Percentiles rank a stretch among this genome's conserved stretches.
These are phyloP conservation scores for Tolypocladium cylindrosporum DNA, from an alignment of 2,329 filamentous ascomycete genomes.

Conservation along the genomic window DNA sequence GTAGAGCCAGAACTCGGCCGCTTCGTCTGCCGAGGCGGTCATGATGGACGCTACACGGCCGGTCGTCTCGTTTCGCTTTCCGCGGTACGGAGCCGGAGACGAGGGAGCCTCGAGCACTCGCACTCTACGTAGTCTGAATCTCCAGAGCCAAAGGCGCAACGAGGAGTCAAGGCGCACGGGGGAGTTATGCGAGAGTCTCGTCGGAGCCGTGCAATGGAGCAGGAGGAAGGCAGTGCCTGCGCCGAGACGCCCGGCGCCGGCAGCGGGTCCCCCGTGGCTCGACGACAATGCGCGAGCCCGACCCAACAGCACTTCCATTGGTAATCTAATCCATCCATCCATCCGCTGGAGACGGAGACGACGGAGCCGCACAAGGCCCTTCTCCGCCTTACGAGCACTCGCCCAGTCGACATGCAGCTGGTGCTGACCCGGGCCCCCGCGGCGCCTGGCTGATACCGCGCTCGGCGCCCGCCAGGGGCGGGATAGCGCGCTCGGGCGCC, in stretches of 20 bases:
- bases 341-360: background rate
- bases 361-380: background rate
- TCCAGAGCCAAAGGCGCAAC: no score
- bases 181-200: background rate
- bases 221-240: background rate
- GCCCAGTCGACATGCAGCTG: background rate
- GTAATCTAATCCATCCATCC: background rate
- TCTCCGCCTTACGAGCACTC: background rate
- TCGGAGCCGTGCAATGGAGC: background rate
- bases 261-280: background rate
- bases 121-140: background rate
- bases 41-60: background rate
- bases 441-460: no score
- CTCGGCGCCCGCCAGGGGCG: background rate
- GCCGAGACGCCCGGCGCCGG: background rate
- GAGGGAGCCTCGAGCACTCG: no score
- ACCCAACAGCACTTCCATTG: background rate
- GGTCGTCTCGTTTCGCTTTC: background rate
- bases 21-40: constrained; percentile 6
- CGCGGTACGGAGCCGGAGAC: background rate
- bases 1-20: constrained; percentile 84
- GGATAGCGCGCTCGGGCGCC: background rate
- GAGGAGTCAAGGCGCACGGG: background rate
- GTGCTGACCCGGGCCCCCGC: no score
- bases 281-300: background rate